Evolutionary conservation across 148 eudicot species (phyloP).

Genomic region (Nyssa sinensis): DNA sequence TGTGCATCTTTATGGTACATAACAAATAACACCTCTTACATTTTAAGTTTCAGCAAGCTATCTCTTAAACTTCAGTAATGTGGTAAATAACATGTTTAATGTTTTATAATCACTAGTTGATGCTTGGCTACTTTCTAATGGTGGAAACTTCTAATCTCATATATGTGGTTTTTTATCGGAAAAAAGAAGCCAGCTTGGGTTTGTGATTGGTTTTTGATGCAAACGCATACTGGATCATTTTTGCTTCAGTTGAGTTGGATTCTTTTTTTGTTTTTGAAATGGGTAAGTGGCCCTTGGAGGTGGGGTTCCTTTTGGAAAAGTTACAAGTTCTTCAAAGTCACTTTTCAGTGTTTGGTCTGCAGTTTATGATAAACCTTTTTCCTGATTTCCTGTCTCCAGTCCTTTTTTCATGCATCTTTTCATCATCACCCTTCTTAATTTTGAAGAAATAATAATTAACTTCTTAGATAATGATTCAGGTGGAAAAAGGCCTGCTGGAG

Average conservation of each 20-base stretch:
- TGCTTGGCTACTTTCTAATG: slow-evolving; percentile 14
- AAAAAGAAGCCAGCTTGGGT: not conserved
- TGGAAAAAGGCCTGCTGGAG: slow-evolving; percentile 73
- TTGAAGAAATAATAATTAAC: not conserved
- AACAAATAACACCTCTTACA: slow-evolving; percentile 13
- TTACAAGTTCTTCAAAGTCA: not conserved
- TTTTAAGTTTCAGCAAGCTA: slow-evolving; percentile 21
- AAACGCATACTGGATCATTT: not conserved
- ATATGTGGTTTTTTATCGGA: slow-evolving; percentile 6
- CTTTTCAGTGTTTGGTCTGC: not conserved
- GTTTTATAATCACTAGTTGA: not conserved
- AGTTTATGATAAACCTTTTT: not conserved
- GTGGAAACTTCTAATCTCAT: not conserved
- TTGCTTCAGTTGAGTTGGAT: not conserved
- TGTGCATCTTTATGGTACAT: not conserved
- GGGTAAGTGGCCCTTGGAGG: no score
- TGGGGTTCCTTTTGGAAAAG: not conserved
- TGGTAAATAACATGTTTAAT: slow-evolving; percentile 16
- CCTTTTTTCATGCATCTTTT: not conserved
- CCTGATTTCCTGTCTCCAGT: slow-evolving; percentile 7
- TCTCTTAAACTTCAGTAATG: slow-evolving; percentile 33
- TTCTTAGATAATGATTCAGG: slow-evolving; percentile 36
- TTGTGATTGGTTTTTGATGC: not conserved
- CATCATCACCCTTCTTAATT: not conserved
- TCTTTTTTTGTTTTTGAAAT: not conserved